phyloP scores from a whole-genome alignment of 345 rosid genomes.

The Salix dunnii region DNA sequence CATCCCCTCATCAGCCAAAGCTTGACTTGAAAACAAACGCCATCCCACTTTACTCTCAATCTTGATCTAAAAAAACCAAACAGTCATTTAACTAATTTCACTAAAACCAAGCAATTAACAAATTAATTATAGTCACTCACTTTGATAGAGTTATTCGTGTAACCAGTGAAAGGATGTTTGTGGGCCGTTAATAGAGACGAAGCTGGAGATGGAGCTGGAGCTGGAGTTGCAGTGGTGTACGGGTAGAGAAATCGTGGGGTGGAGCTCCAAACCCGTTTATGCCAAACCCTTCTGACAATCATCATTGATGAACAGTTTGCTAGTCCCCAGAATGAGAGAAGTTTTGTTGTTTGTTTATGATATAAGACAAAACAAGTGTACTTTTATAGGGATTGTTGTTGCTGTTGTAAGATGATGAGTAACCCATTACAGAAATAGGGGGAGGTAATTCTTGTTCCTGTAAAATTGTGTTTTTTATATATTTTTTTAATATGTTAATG shows the following conservation, averaged over 20 bases:
- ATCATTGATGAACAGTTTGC: slow-evolving; percentile 7
- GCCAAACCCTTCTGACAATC: slow-evolving; percentile 35
- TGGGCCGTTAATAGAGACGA: slow-evolving; percentile 1
- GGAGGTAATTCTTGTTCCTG: too few relatives aligned
- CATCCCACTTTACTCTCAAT: slow-evolving; percentile 25
- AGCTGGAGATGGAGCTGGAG: neutral
- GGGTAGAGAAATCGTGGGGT: slow-evolving; percentile 16
- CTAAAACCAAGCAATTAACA: neutral
- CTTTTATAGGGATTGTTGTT: too few relatives aligned
- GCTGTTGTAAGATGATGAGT: too few relatives aligned
- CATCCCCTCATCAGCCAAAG: slow-evolving; percentile 37
- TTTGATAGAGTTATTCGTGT: neutral
- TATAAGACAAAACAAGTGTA: neutral
- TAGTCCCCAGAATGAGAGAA: neutral
- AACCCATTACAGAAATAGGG: too few relatives aligned
- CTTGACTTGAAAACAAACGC: slow-evolving; percentile 48
- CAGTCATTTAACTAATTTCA: neutral
- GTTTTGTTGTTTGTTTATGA: neutral
- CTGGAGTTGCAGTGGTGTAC: neutral
- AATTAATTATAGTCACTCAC: slow-evolving; percentile 30
- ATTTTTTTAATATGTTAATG: too few relatives aligned
- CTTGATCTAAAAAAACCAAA: neutral
- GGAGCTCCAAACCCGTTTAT: slow-evolving; percentile 18
- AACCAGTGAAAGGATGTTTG: neutral
- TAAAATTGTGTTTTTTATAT: too few relatives aligned